Evolutionary conservation across 371 early-diverging fungal genomes (phyloP).

Genomic region (Enteropsectra breve): DNA sequence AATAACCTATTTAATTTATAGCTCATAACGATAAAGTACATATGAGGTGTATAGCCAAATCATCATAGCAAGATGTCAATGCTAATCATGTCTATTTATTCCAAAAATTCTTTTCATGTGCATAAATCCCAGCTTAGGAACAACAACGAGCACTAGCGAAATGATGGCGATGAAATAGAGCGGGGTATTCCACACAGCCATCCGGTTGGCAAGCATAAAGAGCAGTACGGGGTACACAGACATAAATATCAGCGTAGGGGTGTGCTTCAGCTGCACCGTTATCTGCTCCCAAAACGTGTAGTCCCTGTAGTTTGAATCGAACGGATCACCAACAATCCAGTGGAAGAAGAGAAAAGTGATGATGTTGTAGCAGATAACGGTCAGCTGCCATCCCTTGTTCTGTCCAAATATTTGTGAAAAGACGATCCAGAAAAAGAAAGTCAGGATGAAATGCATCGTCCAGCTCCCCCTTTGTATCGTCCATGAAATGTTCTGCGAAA

Average conservation of each 20-base stretch:
- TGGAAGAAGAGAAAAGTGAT: slow-evolving; percentile 60
- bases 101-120: slow-evolving; percentile 54
- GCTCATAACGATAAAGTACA: too few species aligned
- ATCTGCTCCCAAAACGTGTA: slow-evolving; percentile 62
- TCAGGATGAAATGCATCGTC: slow-evolving; percentile 44
- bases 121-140: slow-evolving; percentile 60
- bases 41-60: too few species aligned
- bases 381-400: slow-evolving; percentile 43
- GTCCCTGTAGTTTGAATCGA: slow-evolving; percentile 49
- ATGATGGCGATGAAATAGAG: slow-evolving; percentile 46
- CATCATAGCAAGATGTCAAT: too few species aligned
- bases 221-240: slow-evolving; percentile 55
- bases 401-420: slow-evolving; percentile 30
- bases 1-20: too few species aligned
- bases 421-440: slow-evolving; percentile 25
- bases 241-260: slow-evolving; percentile 54
- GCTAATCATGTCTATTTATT: slow-evolving; percentile 34
- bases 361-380: slow-evolving; percentile 57
- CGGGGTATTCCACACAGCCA: slow-evolving; percentile 52
- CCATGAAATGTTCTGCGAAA: slow-evolving; percentile 58
- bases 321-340: slow-evolving; percentile 61
- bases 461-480: slow-evolving; percentile 51
- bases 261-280: slow-evolving; percentile 53
- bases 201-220: slow-evolving; percentile 48
- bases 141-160: slow-evolving; percentile 52